Evolutionary conservation across 352 stramenopile species (phyloP).

Genomic region (Phytophthora rubi): DNA sequence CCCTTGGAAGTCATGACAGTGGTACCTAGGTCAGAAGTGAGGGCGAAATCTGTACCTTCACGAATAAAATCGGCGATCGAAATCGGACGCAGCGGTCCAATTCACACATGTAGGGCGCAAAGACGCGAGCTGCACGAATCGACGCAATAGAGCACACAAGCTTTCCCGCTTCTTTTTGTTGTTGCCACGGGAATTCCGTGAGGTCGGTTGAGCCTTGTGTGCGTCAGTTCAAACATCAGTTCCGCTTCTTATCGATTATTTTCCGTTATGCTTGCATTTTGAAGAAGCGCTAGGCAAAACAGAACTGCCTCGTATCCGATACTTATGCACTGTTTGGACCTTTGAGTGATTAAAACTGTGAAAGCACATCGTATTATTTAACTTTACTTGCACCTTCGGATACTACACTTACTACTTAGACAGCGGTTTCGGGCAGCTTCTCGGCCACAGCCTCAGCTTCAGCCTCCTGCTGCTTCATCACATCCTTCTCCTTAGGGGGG

Average conservation of each 20-base stretch:
- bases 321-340: not conserved
- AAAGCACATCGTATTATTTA: slow-evolving; percentile 27
- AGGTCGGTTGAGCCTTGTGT: not conserved
- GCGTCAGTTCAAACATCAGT: not conserved
- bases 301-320: not conserved
- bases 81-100: slow-evolving; percentile 23
- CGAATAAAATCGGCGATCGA: slow-evolving; percentile 24
- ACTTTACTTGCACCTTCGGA: not conserved
- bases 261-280: not conserved
- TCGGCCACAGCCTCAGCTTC: slow-evolving; percentile 14
- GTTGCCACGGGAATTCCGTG: not conserved
- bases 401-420: slow-evolving; percentile 43
- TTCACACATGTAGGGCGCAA: slow-evolving; percentile 30
- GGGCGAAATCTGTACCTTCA: slow-evolving; percentile 2
- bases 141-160: slow-evolving; percentile 9
- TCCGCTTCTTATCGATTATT: not conserved
- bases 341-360: not conserved
- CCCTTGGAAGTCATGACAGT: no score
- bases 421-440: slow-evolving; percentile 27
- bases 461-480: slow-evolving; percentile 30
- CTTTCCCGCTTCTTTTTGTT: slow-evolving; percentile 11
- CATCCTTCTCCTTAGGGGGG: slow-evolving; percentile 50
- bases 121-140: slow-evolving; percentile 12
- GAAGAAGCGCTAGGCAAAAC: not conserved
- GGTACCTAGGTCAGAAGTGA: no score